Conservation (phyloP, 495 filamentous ascomycete species). For the Penicillium goetzii region DNA sequence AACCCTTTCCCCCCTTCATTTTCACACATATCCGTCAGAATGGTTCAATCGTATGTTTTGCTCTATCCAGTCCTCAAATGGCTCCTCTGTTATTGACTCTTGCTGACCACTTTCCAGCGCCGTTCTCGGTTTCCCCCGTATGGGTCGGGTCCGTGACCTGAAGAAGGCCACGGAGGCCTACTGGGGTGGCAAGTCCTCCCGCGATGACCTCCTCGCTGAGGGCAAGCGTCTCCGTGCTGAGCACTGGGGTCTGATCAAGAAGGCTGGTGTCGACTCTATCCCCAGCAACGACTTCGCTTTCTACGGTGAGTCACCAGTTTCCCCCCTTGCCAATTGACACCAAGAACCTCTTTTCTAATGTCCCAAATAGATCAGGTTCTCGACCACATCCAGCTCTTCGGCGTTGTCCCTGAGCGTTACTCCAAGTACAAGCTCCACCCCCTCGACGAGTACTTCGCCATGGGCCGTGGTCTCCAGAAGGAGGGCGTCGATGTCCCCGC, state of each 20-base stretch:
- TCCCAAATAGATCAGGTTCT: slow-evolving; percentile 72
- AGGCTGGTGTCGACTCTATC: slow-evolving; percentile 94
- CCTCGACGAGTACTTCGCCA: slow-evolving; percentile 97
- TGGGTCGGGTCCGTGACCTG: slow-evolving; percentile 96
- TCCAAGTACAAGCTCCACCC: slow-evolving; percentile 79
- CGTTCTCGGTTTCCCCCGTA: slow-evolving; percentile 85
- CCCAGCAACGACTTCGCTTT: slow-evolving; percentile 99
- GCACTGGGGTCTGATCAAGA: slow-evolving; percentile 99
- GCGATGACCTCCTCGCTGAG: slow-evolving; percentile 83
- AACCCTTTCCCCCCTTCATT: slow-evolving; percentile 24
- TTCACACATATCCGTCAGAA: slow-evolving; percentile 55
- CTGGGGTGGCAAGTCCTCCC: slow-evolving; percentile 93
- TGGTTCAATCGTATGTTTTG: slow-evolving; percentile 75
- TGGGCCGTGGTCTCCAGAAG: slow-evolving; percentile 98
- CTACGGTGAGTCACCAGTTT: slow-evolving; percentile 58
- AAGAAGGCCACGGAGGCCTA: slow-evolving; percentile 99
- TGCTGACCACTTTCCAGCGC: slow-evolving; percentile 43
- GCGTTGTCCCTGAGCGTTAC: slow-evolving; percentile 89
- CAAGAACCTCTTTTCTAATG: neutral
- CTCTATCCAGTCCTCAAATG: slow-evolving; percentile 18
- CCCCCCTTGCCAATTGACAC: neutral
- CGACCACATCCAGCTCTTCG: slow-evolving; percentile 98
- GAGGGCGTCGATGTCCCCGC: slow-evolving; percentile 81
- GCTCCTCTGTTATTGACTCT: slow-evolving; percentile 28
- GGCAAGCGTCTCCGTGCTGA: slow-evolving; percentile 93